A percentile compares a stretch with the other conserved stretches of the same genome.
Conservation (phyloP, 1,284 basidiomycete genomes). For the Rhodotorula glutinis region DNA sequence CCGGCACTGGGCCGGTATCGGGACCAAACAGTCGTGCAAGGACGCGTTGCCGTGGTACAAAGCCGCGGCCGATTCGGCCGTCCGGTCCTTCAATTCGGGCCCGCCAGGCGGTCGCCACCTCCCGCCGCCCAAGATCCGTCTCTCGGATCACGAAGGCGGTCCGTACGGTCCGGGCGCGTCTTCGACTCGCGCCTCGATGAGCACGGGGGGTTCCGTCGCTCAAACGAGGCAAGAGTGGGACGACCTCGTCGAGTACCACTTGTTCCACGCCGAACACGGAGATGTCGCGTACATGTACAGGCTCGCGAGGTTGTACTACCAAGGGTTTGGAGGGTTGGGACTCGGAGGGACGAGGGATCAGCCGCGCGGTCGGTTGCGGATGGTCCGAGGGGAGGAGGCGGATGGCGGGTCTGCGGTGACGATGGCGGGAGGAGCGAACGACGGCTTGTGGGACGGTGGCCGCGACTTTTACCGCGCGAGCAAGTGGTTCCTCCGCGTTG, state of each 20-base stretch:
- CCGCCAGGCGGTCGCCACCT: conserved; percentile 87
- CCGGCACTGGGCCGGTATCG: conserved; percentile 93
- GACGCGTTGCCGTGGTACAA: conserved; percentile 82
- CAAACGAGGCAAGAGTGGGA: conserved; percentile 45
- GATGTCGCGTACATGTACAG: conserved; percentile 80
- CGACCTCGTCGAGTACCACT: conserved; percentile 46
- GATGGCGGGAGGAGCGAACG: conserved; percentile 17
- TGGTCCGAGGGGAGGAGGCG: too few relatives aligned
- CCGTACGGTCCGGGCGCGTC: conserved; percentile 90
- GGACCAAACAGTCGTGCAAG: conserved; percentile 71
- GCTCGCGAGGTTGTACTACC: conserved; percentile 88
- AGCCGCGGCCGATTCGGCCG: conserved; percentile 75
- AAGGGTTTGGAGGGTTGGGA: conserved; percentile 86
- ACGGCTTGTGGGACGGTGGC: conserved; percentile 40
- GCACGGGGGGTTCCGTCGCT: conserved; percentile 30
- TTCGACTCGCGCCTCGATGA: conserved; percentile 10
- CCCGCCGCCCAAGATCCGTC: conserved; percentile 71
- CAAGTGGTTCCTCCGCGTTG: conserved; percentile 76
- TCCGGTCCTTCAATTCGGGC: conserved; percentile 69
- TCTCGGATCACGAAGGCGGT: conserved; percentile 88
- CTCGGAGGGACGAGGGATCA: conserved; percentile 62
- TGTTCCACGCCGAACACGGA: conserved; percentile 77
- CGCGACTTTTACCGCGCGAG: conserved; percentile 67
- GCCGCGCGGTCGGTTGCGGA: conserved; percentile 1
- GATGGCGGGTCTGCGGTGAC: not conserved